A percentile compares a stretch with the other conserved stretches of the same genome.
Conservation (phyloP, 1,284 basidiomycete genomes). For the Tetrapyrgos nigripes region DNA sequence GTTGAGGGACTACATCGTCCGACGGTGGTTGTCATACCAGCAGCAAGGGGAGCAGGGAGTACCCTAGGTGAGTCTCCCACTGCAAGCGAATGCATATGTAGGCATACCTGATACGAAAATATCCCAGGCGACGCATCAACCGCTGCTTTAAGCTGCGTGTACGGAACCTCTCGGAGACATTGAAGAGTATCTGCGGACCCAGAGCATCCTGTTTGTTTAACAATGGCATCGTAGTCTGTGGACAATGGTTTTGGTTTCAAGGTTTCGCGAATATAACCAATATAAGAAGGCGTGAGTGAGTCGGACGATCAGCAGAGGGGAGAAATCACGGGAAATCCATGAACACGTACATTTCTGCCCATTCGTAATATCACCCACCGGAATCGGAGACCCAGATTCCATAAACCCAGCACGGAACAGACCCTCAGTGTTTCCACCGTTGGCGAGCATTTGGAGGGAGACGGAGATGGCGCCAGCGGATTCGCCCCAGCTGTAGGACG, state of each 20-base stretch:
- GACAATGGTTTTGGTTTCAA: too few species aligned
- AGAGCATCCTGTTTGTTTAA: constrained; percentile 50
- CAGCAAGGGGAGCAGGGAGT: constrained; percentile 48
- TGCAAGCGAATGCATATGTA: not conserved
- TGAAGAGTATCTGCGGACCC: constrained; percentile 48
- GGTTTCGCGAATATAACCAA: too few species aligned
- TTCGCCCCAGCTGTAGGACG: constrained; percentile 62
- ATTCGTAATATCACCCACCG: constrained; percentile 46
- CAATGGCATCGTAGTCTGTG: constrained; percentile 51
- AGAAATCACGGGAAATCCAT: too few species aligned
- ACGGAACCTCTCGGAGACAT: too few species aligned
- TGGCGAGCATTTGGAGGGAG: constrained; percentile 57
- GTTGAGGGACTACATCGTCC: too few species aligned
- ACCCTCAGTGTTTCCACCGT: constrained; percentile 53
- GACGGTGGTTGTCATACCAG: too few species aligned
- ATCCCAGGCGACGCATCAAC: constrained; percentile 50
- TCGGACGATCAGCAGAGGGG: too few species aligned
- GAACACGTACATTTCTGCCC: constrained; percentile 33
- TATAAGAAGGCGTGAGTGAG: too few species aligned
- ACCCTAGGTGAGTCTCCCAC: constrained; percentile 25
- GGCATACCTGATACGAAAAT: constrained; percentile 51
- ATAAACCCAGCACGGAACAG: constrained; percentile 57
- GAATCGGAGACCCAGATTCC: too few species aligned
- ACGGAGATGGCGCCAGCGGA: constrained; percentile 62
- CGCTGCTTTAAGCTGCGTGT: too few species aligned